phyloP scores from a whole-genome alignment of 257 asterid species.

The Petrea volubilis region DNA sequence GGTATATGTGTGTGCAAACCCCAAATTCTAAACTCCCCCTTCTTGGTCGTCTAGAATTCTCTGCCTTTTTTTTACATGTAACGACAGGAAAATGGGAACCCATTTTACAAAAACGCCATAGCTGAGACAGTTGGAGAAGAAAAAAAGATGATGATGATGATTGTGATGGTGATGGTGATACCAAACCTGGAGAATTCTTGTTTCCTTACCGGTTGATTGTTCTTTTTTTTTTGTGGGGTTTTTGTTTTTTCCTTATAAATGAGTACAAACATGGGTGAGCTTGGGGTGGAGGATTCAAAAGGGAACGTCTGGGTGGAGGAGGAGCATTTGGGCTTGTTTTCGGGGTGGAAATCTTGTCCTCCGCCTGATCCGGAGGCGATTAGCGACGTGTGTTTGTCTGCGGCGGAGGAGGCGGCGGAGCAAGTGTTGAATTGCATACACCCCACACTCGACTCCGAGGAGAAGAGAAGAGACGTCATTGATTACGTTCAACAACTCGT shows the following conservation, averaged over 20 bases:
- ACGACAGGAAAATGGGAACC: conserved; percentile 13
- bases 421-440: conserved; percentile 55
- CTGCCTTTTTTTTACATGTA: conserved; percentile 3
- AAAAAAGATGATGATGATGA: background rate
- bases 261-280: conserved; percentile 33
- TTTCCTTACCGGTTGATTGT: background rate
- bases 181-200: background rate
- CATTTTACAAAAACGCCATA: background rate
- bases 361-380: conserved; percentile 49
- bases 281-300: conserved; percentile 14
- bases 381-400: conserved; percentile 37
- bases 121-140: conserved; percentile 4
- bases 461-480: conserved; percentile 52
- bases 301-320: conserved; percentile 25
- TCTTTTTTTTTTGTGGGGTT: background rate
- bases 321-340: conserved; percentile 15
- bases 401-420: conserved; percentile 53
- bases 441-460: conserved; percentile 65
- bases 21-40: conserved; percentile 37
- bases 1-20: conserved; percentile 29
- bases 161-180: background rate
- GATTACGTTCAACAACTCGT: conserved; percentile 55
- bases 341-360: conserved; percentile 20
- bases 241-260: background rate
- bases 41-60: conserved; percentile 8